Evolutionary conservation across 495 filamentous ascomycete species (phyloP), one percentile per base, ranked within the genome.

Genomic region (Aspergillus diversus): DNA sequence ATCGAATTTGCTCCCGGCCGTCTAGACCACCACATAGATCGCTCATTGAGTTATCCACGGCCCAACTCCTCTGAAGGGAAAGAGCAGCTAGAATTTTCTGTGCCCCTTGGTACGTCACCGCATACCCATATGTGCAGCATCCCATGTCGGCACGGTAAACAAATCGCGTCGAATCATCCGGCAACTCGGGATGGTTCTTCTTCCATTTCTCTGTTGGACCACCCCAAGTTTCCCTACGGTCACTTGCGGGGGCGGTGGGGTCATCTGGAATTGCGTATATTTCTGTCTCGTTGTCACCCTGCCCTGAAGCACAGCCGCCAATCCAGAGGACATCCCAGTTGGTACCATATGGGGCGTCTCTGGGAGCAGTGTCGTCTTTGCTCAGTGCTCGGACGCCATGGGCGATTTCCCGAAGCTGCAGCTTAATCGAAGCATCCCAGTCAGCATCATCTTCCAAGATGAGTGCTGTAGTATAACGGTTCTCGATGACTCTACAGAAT

Each of bases 381-480:
- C 74, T 64, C 13, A 76, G 51, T 13, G 72, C 47, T 31, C 73
- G 67, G 5, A 73, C 57, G 2, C 69, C 70, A 16, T 60, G 63
- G 34, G 78, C 63, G 37, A 84, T 83, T 78, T 85, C 73, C 62
- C 75, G 63, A 13, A 87, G 73, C 60, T 86, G 85, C 12, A 71
- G 65, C 33, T 78, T 77, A 53, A 87, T 71, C 33, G 69, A 68
- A 17, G 84, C 71, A 50, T 86, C 83, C 84, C 84, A 87, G 67
- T 86, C 84, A n/a, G 78, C 77, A 50, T 86, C 84, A 55, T 87
- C 84, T 68, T 87, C 84, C 43, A 87, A 54, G 5, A 86, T 79
- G 11, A 87, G 60, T 16, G 83, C 83, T 0, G 80, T 78, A 1
- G 74, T 68, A n/a, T 83, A 67, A 8, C 68, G 64, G 33, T 81